Evolutionary conservation across 495 filamentous ascomycete species (phyloP), one percentile per base, ranked within the genome.

Genomic region (Endocarpon pusillum): DNA sequence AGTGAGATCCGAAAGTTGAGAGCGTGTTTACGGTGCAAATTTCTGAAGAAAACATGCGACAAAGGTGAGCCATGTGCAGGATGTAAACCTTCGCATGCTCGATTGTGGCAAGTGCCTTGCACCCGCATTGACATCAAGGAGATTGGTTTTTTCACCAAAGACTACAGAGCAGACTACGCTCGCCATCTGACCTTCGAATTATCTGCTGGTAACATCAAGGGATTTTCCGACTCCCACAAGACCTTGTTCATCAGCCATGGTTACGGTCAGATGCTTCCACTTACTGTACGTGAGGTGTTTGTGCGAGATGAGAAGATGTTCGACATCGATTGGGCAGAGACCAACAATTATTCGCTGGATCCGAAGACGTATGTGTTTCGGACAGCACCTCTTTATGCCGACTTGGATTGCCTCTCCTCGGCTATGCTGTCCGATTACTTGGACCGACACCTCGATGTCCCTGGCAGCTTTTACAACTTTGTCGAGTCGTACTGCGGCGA

Each of bases 61-160:
- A 91, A 82, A 57, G 85, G 85, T 35, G 84, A 94, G 54, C 84
- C 85, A 24, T 94, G 85, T 55, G 76, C 73, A 46, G 85, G 85
- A 14, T 94, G 85, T 61, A 79, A 89, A 54, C 85, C 85, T 11
- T 84, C 84, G 3, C 85, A 94, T 49, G 83, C 85, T 30, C 73
- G 85, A 36, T 62, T 94, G 26, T 94, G 85, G 85, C 82, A 92
- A 53, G 85, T 94, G 16, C 85, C 85, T 22, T 94, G 85, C 59
- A 94, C 85, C 10, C 77, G 85, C 18, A 92, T 93, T 41, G 85
- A 92, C 49, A 94, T 94, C 61, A 91, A 92, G 65, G 85, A 94
- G 43, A 89, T 94, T 47, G 81, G 71, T 20, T 92, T 85, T 48
- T 94, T 94, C 64, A 87, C 92, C 81, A 92, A 93, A 65, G 85